Evolutionary conservation across 2,329 filamentous ascomycete species (phyloP), one percentile per base, ranked within the genome.

Genomic region (Pochonia chlamydosporia): DNA sequence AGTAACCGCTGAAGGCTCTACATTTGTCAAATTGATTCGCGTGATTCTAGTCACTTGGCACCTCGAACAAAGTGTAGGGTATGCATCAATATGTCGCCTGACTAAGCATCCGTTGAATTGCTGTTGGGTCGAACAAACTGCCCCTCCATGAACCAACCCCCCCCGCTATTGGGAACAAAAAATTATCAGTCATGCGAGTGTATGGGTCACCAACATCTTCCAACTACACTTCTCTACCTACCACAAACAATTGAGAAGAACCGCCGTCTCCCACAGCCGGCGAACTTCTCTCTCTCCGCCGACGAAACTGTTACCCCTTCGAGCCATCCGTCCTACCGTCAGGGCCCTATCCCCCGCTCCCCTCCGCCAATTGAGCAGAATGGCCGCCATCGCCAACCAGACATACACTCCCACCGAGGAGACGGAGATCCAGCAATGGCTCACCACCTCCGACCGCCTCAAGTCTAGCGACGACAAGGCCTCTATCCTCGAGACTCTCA

Each of bases 351-450:
- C 56, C 64, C 72, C 53, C 73, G 40, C 54, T 40, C 41, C 49
- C 26, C 41, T 59, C 41, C 51, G 47, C 51, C 54, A 49, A 44
- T 52, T 57, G 54, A 50, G 75, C 65, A 80, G 76, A 63, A 87
- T 92, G 78, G 73, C 79, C 45, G 70, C 78, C 60, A 82, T 89
- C 71, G 74, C 79, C 54, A 70, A 78, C 53, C 78, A 80, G 63
- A 82, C 79, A 59, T 95, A 93, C 74, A 82, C 81, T 53, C 75
- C 84, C 59, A 78, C 82, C 55, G 91, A 97, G 72, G 84, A 91
- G 71, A 80, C 86, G 16, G 89, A 96, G 71, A 86, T 96, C 66
- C 82, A 85, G 69, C 85, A 93, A 74, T 96, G 91, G 91, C 78
- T 92, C 62, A 84, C 82, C 61, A 87, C 87, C 40, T 82, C 88